Base-by-base conservation (phyloP, 306 rosid species). In the Comarum palustre region DNA sequence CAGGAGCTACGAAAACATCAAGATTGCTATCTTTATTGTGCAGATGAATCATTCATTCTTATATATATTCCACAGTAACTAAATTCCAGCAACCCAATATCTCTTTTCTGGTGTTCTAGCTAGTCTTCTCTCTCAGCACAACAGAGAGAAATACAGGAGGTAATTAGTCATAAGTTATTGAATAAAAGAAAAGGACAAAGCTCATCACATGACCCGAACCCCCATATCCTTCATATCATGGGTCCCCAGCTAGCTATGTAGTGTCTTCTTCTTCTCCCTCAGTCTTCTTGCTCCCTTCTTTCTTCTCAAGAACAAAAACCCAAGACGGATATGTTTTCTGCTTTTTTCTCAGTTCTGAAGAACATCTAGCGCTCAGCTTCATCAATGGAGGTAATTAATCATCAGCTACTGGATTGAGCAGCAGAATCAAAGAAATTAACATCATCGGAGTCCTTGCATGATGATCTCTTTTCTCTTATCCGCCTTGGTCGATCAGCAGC, bases 161-260 rank as follows among this genome's bases (percentile, higher is more conserved):
- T 60, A 60, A 60, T 60, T 31, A 60, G 39, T 22, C 66, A 29
- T 36, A 29, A 50, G 27, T 5, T 24, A 51, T 24, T 61, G 71
- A 64, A 22, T 50, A 24, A 41, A 77, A 46, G 87, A 84, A 82
- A 90, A 84, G 64, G 93, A 90, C 90, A 77, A 83, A 73, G 36
- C 83, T 84, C 93, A 88, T 86, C 93, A 88, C 93, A 88, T 85
- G 89, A 83, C 86, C 86, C 82, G 60, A 77, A 52, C 54, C 80
- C 85, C 69, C 92, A 87, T 34, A 8, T 62, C 67, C 43, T 84
- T 79, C 82, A 36, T 16, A 69, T 75, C 80, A 83, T 83, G 91
- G 93, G 82, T 82, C 96, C 89, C 78, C 82, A 60, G 66, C 39
- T 59, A 59, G 65, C 41, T 59, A 81, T 82, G 87, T 83, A 80